Evolutionary conservation across 257 asterid genomes (phyloP).

Genomic region (Penstemon davidsonii): DNA sequence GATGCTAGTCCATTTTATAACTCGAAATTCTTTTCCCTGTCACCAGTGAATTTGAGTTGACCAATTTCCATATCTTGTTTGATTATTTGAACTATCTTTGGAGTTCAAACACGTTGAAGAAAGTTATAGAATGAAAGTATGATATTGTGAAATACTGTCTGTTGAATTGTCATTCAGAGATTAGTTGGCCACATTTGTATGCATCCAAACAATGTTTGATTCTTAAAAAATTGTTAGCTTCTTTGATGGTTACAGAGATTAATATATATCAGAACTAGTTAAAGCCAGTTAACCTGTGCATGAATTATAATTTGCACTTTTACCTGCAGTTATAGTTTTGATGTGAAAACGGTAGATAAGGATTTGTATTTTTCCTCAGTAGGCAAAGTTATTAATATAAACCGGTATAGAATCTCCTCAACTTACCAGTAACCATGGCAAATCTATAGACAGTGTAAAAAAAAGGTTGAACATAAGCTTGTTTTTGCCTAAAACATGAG

Average conservation of each 20-base stretch:
- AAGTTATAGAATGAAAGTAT: not conserved
- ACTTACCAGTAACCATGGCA: slow-evolving; percentile 1
- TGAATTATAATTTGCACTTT: not conserved
- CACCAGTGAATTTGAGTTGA: slow-evolving; percentile 4
- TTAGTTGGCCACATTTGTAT: not conserved
- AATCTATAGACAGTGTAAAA: not conserved
- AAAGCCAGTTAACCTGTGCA: not conserved
- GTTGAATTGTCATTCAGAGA: not conserved
- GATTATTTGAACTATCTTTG: slow-evolving; percentile 15
- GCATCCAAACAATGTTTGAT: slow-evolving; percentile 8
- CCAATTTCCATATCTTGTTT: not conserved
- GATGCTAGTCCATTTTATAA: slow-evolving; percentile 1
- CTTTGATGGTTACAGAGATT: not conserved
- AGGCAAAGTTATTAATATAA: not conserved
- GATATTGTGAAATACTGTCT: not conserved
- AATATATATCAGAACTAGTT: not conserved
- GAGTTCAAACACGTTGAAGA: not conserved
- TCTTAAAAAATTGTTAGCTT: not conserved
- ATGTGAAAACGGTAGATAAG: slow-evolving; percentile 7
- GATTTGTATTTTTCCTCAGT: not conserved
- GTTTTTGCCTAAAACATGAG: too few relatives aligned
- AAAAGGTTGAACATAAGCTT: too few relatives aligned
- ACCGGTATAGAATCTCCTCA: not conserved
- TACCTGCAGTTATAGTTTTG: not conserved
- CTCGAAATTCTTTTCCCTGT: slow-evolving; percentile 3